Evolutionary conservation across 2,329 filamentous ascomycete species (phyloP).

Genomic region (Cladosporium sp.): DNA sequence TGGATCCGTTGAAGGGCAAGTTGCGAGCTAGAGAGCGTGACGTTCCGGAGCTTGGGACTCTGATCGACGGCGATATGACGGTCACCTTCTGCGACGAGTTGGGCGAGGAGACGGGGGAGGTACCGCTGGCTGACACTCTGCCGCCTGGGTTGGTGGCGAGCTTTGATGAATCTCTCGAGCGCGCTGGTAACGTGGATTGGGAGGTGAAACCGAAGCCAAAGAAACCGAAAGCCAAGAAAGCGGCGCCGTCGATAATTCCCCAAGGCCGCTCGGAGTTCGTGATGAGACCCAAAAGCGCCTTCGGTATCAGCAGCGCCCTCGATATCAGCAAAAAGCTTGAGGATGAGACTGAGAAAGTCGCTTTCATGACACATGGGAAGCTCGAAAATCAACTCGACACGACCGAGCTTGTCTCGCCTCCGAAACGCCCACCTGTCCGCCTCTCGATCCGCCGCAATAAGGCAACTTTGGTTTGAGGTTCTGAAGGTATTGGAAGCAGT

Average conservation of each 20-base stretch:
- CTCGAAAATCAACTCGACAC: neutral
- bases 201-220: neutral
- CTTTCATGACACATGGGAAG: neutral
- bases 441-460: neutral
- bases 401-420: neutral
- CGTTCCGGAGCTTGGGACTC: neutral
- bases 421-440: neutral
- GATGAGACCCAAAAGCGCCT: neutral
- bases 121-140: neutral
- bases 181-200: neutral
- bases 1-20: neutral
- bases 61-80: constrained; percentile 3
- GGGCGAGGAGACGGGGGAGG: neutral
- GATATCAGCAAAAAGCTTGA: neutral
- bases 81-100: neutral
- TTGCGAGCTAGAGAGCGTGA: neutral
- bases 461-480: neutral
- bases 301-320: neutral
- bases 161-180: neutral
- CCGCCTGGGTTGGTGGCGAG: neutral
- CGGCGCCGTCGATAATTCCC: neutral
- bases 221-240: neutral
- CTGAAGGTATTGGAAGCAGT: neutral
- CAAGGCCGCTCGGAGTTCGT: neutral
- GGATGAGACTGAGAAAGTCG: neutral